Percentiles rank a stretch among this genome's conserved stretches.
These are phyloP conservation scores for Phalaenopsis hybrid DNA, from an alignment of 116 monocot species.

Conservation along the genomic window DNA sequence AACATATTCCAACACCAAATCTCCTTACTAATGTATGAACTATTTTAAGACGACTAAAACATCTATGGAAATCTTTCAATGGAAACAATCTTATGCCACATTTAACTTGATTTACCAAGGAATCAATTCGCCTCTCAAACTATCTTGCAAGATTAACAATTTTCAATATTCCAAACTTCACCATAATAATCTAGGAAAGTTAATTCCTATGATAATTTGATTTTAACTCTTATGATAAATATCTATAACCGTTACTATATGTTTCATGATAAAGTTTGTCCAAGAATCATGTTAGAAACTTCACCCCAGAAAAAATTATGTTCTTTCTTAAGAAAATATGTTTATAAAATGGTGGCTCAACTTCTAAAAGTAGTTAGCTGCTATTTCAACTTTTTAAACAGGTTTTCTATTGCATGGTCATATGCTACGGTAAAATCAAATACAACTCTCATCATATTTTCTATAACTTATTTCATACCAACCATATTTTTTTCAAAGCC, in stretches of 20 bases:
- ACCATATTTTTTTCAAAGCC: neutral
- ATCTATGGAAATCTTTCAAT: neutral
- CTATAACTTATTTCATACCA: neutral
- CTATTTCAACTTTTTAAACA: neutral
- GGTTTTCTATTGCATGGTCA: neutral
- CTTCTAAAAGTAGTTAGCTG: neutral
- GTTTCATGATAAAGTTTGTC: neutral
- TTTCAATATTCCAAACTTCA: neutral
- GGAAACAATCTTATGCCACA: neutral
- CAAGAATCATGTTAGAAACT: neutral
- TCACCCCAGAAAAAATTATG: neutral
- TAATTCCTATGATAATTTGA: neutral
- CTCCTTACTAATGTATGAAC: neutral
- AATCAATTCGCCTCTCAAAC: neutral
- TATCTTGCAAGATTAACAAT: neutral
- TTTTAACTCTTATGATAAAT: neutral
- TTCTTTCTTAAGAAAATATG: neutral
- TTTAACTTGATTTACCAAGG: neutral
- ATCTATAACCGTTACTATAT: neutral
- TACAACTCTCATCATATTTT: neutral
- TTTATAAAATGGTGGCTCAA: neutral
- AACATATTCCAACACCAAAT: neutral
- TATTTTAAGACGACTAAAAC: neutral
- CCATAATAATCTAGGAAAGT: neutral
- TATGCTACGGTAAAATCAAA: neutral